These are phyloP conservation scores for Eimeria sp. DNA, from an alignment of 169 alveolate species.

Conservation along the genomic window DNA sequence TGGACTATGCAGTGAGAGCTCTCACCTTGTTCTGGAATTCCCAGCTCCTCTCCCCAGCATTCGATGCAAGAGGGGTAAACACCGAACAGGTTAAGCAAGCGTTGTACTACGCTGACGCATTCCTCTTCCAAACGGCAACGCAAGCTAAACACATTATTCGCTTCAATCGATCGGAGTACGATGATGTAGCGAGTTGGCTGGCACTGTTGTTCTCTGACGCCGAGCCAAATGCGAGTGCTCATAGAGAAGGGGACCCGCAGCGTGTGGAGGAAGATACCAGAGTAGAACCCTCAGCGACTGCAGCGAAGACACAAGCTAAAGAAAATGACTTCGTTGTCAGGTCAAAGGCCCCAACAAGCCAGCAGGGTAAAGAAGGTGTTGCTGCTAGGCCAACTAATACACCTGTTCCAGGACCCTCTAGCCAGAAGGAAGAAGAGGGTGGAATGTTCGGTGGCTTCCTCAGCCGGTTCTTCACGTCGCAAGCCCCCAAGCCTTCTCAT, in stretches of 20 bases:
- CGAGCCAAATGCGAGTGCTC: slow-evolving; percentile 20
- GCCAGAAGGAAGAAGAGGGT: slow-evolving; percentile 42
- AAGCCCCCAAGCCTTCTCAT: slow-evolving; percentile 2
- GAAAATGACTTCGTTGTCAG: too few relatives aligned
- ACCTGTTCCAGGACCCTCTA: not conserved
- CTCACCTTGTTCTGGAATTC: slow-evolving; percentile 37
- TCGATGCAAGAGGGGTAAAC: slow-evolving; percentile 29
- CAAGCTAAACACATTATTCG: slow-evolving; percentile 69
- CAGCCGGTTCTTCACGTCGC: slow-evolving; percentile 36
- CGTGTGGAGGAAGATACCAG: not conserved
- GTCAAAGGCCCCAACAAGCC: not conserved
- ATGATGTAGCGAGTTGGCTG: slow-evolving; percentile 61
- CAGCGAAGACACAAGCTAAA: not conserved
- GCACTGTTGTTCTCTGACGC: slow-evolving; percentile 59
- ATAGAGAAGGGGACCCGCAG: slow-evolving; percentile 46
- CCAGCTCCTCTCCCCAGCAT: slow-evolving; percentile 59
- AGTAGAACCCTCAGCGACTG: not conserved
- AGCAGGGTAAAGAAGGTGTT: not conserved
- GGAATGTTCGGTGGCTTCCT: slow-evolving; percentile 54
- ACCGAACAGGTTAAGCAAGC: slow-evolving; percentile 30
- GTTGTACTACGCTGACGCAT: slow-evolving; percentile 51
- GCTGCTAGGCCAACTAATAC: not conserved
- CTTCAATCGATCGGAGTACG: slow-evolving; percentile 44
- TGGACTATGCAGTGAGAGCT: slow-evolving; percentile 18
- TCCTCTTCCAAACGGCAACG: slow-evolving; percentile 64